phyloP scores from a whole-genome alignment of 352 stramenopile genomes.

The Pythium plurisporium region DNA sequence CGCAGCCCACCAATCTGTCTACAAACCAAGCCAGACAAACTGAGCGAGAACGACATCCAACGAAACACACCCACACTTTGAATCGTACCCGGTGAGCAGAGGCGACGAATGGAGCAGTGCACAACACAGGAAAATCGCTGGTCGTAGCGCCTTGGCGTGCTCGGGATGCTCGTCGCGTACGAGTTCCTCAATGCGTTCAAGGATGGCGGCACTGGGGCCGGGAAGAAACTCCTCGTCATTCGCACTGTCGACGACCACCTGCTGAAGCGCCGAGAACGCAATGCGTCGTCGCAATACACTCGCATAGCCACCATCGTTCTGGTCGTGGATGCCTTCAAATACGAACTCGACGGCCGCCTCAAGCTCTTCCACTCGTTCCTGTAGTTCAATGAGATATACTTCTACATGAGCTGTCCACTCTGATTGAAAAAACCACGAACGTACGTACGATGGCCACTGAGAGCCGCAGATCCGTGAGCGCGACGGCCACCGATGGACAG shows the following conservation, averaged over 20 bases:
- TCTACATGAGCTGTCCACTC: neutral
- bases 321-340: constrained; percentile 46
- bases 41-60: no score
- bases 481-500: constrained; percentile 71
- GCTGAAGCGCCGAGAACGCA: constrained; percentile 23
- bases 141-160: constrained; percentile 43
- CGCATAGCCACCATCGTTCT: neutral
- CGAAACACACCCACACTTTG: no score
- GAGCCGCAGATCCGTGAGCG: constrained; percentile 82
- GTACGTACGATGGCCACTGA: constrained; percentile 69
- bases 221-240: constrained; percentile 52
- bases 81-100: constrained; percentile 25
- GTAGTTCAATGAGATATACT: neutral
- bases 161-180: constrained; percentile 40
- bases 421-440: neutral
- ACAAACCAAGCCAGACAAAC: neutral
- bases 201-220: constrained; percentile 31
- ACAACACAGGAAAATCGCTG: constrained; percentile 54
- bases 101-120: constrained; percentile 44
- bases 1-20: constrained; percentile 20
- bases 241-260: constrained; percentile 28
- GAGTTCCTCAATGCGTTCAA: constrained; percentile 43
- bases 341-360: constrained; percentile 35
- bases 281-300: constrained; percentile 36
- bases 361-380: constrained; percentile 14